These are phyloP conservation scores for Corrigiola litoralis DNA, from an alignment of 179 eudicot species.

Conservation along the genomic window DNA sequence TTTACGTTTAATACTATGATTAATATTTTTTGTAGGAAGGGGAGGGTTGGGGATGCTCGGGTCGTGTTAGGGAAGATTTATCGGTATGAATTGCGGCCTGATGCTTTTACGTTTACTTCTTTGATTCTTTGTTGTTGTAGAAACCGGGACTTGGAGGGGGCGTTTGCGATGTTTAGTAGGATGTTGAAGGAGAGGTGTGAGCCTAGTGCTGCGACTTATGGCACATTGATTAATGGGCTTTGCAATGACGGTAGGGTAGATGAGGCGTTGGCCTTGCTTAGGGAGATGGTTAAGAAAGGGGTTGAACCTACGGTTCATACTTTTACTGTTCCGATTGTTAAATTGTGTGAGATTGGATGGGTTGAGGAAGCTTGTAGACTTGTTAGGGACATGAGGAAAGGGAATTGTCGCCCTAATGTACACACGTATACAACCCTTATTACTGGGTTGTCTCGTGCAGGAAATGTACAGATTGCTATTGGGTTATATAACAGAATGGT, in stretches of 20 bases:
- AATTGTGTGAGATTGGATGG: slow-evolving; percentile 48
- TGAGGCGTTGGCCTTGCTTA: slow-evolving; percentile 53
- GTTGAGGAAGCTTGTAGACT: slow-evolving; percentile 50
- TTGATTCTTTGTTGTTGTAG: slow-evolving; percentile 71
- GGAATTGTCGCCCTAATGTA: slow-evolving; percentile 53
- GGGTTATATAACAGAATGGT: slow-evolving; percentile 70
- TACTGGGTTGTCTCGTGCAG: slow-evolving; percentile 49
- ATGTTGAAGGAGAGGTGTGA: slow-evolving; percentile 57
- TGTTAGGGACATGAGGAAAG: slow-evolving; percentile 42
- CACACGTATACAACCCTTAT: slow-evolving; percentile 74
- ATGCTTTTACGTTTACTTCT: slow-evolving; percentile 60
- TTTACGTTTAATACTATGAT: slow-evolving; percentile 72
- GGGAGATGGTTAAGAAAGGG: slow-evolving; percentile 57
- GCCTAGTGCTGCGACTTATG: slow-evolving; percentile 54
- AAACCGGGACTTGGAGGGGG: slow-evolving; percentile 41
- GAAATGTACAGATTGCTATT: slow-evolving; percentile 47
- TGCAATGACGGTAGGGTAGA: slow-evolving; percentile 48
- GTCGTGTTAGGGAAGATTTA: slow-evolving; percentile 37
- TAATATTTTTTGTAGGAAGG: slow-evolving; percentile 62
- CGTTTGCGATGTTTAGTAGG: slow-evolving; percentile 45
- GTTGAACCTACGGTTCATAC: slow-evolving; percentile 60
- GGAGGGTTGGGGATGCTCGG: slow-evolving; percentile 49
- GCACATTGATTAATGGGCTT: slow-evolving; percentile 61
- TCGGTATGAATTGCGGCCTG: slow-evolving; percentile 47
- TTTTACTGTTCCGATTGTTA: slow-evolving; percentile 52